Evolutionary conservation across 1,139 yeast species (phyloP).

Genomic region (Zygosaccharomyces pseudobailii): DNA sequence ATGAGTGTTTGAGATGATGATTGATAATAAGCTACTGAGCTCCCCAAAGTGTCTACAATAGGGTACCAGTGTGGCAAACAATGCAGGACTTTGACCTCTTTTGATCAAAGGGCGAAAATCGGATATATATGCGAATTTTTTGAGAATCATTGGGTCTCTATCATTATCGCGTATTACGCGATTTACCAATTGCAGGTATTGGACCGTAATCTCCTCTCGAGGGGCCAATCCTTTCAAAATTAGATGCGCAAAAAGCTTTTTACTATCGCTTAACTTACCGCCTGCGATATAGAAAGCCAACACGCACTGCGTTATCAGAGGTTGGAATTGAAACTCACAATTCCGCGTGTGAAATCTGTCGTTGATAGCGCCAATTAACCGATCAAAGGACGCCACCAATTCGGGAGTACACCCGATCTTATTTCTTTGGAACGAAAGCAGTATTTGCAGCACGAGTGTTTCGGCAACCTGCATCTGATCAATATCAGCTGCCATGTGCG

Average conservation of each 20-base stretch:
- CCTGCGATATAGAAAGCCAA: constrained; percentile 11
- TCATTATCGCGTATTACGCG: constrained; percentile 3
- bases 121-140: constrained; percentile 17
- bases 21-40: constrained; percentile 14
- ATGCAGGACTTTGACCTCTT: constrained; percentile 10
- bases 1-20: constrained; percentile 9
- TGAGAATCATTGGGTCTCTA: constrained; percentile 2
- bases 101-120: constrained; percentile 20
- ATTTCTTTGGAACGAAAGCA: constrained; percentile 10
- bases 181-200: constrained; percentile 15
- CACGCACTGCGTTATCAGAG: constrained; percentile 11
- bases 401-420: constrained; percentile 1
- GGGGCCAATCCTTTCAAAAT: constrained; percentile 14
- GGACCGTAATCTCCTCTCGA: constrained; percentile 7
- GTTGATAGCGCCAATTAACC: constrained; percentile 9
- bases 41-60: constrained; percentile 23
- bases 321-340: constrained; percentile 13
- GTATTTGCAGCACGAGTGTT: constrained; percentile 11
- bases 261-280: constrained; percentile 14
- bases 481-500: constrained; percentile 11
- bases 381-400: constrained; percentile 5
- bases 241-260: constrained; percentile 11
- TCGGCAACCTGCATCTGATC: constrained; percentile 17
- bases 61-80: constrained; percentile 17
- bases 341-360: constrained; percentile 11